These are phyloP conservation scores for Parathielavia hyrcaniae DNA, from an alignment of 495 filamentous ascomycete species.

Conservation along the genomic window DNA sequence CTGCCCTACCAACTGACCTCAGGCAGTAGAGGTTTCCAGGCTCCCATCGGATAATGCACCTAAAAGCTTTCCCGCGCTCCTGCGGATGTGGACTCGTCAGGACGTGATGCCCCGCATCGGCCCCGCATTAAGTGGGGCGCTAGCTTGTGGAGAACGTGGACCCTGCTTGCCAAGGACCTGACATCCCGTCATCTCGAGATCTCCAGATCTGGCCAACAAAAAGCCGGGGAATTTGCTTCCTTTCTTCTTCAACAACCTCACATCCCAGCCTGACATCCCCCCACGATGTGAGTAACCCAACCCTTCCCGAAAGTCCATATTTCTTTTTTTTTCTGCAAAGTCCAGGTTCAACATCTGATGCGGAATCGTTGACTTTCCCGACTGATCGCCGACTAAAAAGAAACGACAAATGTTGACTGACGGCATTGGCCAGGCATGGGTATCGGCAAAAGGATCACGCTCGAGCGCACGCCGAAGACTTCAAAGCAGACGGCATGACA, in stretches of 20 bases:
- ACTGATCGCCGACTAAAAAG: neutral
- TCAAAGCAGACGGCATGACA: no score
- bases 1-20: neutral
- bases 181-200: neutral
- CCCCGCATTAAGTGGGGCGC: neutral
- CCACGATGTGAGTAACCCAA: neutral
- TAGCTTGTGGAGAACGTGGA: neutral
- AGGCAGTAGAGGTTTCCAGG: neutral
- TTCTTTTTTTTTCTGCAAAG: conserved; percentile 5
- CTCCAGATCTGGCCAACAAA: no score
- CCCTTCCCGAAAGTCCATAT: neutral
- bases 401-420: neutral
- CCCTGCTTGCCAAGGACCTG: no score
- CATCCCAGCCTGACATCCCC: neutral
- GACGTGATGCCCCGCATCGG: neutral
- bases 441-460: no score
- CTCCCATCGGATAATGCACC: conserved; percentile 31
- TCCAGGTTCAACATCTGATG: neutral
- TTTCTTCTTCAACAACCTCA: neutral
- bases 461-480: no score
- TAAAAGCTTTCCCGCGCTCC: conserved; percentile 1
- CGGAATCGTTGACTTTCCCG: neutral
- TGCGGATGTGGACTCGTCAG: neutral
- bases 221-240: no score
- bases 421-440: no score